A percentile compares a stretch with the other conserved stretches of the same genome.
These are phyloP conservation scores for Tardiomyces blankii DNA, from an alignment of 1,139 yeast genomes.

Conservation along the genomic window DNA sequence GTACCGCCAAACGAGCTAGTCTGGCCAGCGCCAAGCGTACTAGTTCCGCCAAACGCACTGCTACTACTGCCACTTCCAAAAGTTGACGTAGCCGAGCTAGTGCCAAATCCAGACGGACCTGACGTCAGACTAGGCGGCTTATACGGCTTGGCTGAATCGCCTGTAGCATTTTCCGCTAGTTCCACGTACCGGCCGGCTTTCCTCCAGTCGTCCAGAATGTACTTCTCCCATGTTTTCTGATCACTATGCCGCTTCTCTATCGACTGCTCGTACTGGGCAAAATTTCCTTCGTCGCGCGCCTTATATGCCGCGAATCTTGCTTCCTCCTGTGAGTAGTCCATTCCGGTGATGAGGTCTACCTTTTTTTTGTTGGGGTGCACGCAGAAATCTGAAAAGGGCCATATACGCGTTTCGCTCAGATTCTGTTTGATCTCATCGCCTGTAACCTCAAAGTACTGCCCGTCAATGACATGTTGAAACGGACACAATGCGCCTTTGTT, in stretches of 20 bases:
- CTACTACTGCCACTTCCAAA: no score
- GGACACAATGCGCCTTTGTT: constrained; percentile 13
- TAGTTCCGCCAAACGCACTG: constrained; percentile 1
- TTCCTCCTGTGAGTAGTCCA: constrained; percentile 53
- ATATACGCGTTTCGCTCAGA: constrained; percentile 3
- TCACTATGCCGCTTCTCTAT: constrained; percentile 35
- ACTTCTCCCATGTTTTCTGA: constrained; percentile 35
- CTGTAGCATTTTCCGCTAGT: constrained; percentile 27
- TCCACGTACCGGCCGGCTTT: constrained; percentile 52
- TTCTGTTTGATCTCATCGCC: constrained; percentile 8
- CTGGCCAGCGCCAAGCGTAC: constrained; percentile 4
- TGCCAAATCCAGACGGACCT: no score
- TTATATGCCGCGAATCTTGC: constrained; percentile 36
- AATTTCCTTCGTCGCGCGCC: constrained; percentile 29
- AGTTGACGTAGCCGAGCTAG: no score
- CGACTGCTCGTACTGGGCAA: constrained; percentile 32
- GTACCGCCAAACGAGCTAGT: constrained; percentile 7
- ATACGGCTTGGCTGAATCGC: constrained; percentile 15
- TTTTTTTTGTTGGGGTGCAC: constrained; percentile 3
- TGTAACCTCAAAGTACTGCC: constrained; percentile 4
- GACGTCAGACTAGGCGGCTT: constrained; percentile 6
- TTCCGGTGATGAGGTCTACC: constrained; percentile 35
- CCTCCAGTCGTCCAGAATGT: constrained; percentile 31
- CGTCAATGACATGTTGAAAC: constrained; percentile 11
- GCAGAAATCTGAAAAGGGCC: constrained; percentile 4